Percentiles rank a stretch among this genome's conserved stretches.
Conservation (phyloP, 2,329 filamentous ascomycete genomes). For the Peltaster fructicola region DNA sequence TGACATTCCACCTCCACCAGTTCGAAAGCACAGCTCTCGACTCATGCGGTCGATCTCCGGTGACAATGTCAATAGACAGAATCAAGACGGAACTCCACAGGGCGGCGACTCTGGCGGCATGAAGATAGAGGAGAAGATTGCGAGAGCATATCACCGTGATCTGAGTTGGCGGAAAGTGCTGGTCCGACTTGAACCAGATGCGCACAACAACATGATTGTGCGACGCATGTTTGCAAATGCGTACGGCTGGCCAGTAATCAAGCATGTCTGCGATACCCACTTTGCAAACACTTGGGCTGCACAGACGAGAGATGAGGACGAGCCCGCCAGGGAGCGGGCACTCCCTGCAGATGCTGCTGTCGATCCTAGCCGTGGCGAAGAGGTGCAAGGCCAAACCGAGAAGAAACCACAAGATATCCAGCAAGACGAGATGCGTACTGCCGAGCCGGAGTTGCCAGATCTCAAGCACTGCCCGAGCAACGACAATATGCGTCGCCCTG, state of each 20-base stretch:
- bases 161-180: constrained; percentile 93
- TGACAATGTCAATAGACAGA: constrained; percentile 18
- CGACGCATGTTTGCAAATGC: constrained; percentile 93
- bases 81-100: constrained; percentile 19
- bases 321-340: constrained; percentile 51
- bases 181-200: constrained; percentile 86
- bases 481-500: constrained; percentile 10
- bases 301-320: constrained; percentile 47
- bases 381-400: constrained; percentile 23
- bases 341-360: constrained; percentile 34
- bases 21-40: constrained; percentile 19
- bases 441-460: constrained; percentile 22
- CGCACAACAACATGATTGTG: constrained; percentile 96
- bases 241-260: constrained; percentile 91
- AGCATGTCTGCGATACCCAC: constrained; percentile 87
- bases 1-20: constrained; percentile 72
- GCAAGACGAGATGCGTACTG: constrained; percentile 32
- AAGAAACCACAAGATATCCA: constrained; percentile 23
- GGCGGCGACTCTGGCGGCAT: constrained; percentile 45
- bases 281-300: constrained; percentile 61
- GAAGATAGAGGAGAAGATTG: constrained; percentile 95
- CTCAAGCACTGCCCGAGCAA: constrained; percentile 14
- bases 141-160: constrained; percentile 79
- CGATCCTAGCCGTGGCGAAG: constrained; percentile 28
- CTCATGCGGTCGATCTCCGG: constrained; percentile 20